phyloP scores from a whole-genome alignment of 139 green algal species.

The Dunaliella sp. region DNA sequence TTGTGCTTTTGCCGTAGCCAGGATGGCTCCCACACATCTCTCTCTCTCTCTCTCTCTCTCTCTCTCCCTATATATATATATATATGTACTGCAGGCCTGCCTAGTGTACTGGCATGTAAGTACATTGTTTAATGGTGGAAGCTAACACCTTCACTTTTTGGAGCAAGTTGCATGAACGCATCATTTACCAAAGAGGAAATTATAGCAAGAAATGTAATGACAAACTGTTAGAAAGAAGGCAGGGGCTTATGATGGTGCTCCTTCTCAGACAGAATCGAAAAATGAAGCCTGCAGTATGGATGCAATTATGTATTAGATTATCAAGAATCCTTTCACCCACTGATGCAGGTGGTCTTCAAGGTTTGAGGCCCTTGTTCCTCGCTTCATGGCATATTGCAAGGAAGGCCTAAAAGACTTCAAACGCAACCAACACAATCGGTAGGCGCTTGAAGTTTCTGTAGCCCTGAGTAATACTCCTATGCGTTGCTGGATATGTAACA shows the following conservation, averaged over 20 bases:
- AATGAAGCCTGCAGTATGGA: not conserved
- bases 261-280: no score
- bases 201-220: not conserved
- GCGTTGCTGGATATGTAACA: not conserved
- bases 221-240: no score
- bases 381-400: slow-evolving; percentile 29
- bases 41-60: no score
- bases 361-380: slow-evolving; percentile 14
- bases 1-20: no score
- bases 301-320: not conserved
- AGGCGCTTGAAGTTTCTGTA: no score
- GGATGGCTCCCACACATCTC: no score
- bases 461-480: not conserved
- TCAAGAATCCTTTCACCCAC: not conserved
- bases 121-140: no score
- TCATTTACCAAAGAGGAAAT: not conserved
- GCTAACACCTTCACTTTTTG: no score
- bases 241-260: no score
- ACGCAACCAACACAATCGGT: slow-evolving; percentile 51
- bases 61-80: no score
- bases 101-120: no score
- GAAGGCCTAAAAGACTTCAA: slow-evolving; percentile 45
- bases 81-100: no score
- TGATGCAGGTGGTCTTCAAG: not conserved
- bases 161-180: not conserved